These are phyloP conservation scores for Malassezia japonica DNA, from an alignment of 1,284 basidiomycete genomes.

Conservation along the genomic window DNA sequence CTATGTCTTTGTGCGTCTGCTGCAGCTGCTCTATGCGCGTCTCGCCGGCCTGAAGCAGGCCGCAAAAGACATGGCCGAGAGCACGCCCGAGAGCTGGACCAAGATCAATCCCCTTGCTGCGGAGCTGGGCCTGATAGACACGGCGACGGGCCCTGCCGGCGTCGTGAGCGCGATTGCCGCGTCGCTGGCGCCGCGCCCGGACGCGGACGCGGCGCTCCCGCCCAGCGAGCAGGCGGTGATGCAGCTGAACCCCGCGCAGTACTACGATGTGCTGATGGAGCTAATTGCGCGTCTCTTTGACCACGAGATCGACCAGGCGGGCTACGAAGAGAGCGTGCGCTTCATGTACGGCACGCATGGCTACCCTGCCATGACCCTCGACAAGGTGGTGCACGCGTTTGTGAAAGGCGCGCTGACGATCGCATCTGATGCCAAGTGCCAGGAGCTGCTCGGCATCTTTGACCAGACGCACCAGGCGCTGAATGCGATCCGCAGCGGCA, in stretches of 20 bases:
- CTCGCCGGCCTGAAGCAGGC: slow-evolving; percentile 64
- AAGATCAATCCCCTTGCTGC: slow-evolving; percentile 55
- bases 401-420: slow-evolving; percentile 58
- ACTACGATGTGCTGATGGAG: slow-evolving; percentile 79
- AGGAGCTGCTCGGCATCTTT: slow-evolving; percentile 70
- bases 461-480: slow-evolving; percentile 49
- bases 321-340: slow-evolving; percentile 88
- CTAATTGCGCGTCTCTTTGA: slow-evolving; percentile 91
- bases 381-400: slow-evolving; percentile 66
- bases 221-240: slow-evolving; percentile 34
- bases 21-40: slow-evolving; percentile 75
- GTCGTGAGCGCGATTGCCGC: slow-evolving; percentile 27
- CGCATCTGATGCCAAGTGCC: slow-evolving; percentile 68
- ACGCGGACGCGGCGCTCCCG: slow-evolving; percentile 18
- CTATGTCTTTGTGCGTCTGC: slow-evolving; percentile 74
- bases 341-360: slow-evolving; percentile 95
- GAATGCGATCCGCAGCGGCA: slow-evolving; percentile 20
- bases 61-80: slow-evolving; percentile 52
- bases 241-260: slow-evolving; percentile 50
- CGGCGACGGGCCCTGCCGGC: slow-evolving; percentile 49
- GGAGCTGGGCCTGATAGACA: slow-evolving; percentile 59
- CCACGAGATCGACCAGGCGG: slow-evolving; percentile 74
- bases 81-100: slow-evolving; percentile 26
- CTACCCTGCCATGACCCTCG: slow-evolving; percentile 83
- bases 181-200: slow-evolving; percentile 7